Conservation (phyloP, 202 grass and related monocot genomes). For the Cymbopogon flexuosus region DNA sequence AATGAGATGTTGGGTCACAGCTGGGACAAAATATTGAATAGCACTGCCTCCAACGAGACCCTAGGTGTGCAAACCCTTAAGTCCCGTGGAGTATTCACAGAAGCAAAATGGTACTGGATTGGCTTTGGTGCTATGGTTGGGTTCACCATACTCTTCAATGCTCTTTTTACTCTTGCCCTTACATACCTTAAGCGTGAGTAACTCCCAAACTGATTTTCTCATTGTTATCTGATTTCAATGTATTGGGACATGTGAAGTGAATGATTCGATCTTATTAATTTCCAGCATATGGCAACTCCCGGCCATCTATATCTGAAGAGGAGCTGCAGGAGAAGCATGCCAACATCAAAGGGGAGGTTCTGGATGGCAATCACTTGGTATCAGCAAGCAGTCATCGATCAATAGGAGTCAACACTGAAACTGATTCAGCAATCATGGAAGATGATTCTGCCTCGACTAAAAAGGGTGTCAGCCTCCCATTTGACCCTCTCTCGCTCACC, state of each 20-base stretch:
- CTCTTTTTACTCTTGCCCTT: too few relatives aligned
- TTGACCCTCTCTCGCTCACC: conserved; percentile 57
- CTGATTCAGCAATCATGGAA: conserved; percentile 14
- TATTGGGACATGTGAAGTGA: not conserved
- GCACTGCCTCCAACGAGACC: too few relatives aligned
- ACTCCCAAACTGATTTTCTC: too few relatives aligned
- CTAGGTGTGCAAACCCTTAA: too few relatives aligned
- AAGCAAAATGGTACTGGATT: too few relatives aligned
- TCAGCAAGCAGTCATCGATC: conserved; percentile 26
- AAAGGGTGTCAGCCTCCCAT: conserved; percentile 87
- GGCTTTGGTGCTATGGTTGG: too few relatives aligned
- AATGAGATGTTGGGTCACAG: too few relatives aligned
- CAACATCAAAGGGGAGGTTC: conserved; percentile 57
- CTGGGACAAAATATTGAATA: conserved; percentile 28
- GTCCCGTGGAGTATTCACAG: too few relatives aligned
- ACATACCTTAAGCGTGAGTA: too few relatives aligned
- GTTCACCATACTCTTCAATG: too few relatives aligned
- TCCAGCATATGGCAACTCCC: conserved; percentile 67
- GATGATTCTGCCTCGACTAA: conserved; percentile 27
- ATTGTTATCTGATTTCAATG: not conserved
- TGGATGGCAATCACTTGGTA: conserved; percentile 30
- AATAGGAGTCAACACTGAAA: not conserved
- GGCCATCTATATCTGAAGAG: conserved; percentile 61
- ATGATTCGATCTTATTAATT: conserved; percentile 21
- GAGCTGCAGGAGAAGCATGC: conserved; percentile 56